Evolutionary conservation across 352 stramenopile species (phyloP).

Genomic region (Globisporangium polare): DNA sequence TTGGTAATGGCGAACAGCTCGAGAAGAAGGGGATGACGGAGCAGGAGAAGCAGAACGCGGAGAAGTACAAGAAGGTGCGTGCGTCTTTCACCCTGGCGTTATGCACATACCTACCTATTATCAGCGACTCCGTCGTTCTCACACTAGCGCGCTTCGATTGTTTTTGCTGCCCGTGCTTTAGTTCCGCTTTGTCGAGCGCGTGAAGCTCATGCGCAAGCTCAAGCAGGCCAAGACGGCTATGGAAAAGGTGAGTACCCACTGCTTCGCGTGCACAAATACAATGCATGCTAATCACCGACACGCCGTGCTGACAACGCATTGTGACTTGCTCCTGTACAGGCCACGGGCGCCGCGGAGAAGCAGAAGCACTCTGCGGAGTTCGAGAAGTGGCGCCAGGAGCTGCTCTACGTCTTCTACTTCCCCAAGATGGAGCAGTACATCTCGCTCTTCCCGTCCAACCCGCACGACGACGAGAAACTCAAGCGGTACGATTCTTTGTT

Average conservation of each 20-base stretch:
- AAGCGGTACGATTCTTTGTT: conserved; percentile 19
- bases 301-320: not conserved
- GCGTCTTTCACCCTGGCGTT: not conserved
- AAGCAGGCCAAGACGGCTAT: conserved; percentile 47
- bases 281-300: no score
- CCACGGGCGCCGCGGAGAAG: conserved; percentile 37
- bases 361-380: conserved; percentile 33
- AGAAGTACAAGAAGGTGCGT: conserved; percentile 80
- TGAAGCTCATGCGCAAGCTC: conserved; percentile 84
- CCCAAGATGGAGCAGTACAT: conserved; percentile 68
- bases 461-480: conserved; percentile 47
- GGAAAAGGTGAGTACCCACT: conserved; percentile 30
- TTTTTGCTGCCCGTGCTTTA: conserved; percentile 12
- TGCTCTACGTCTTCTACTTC: conserved; percentile 86
- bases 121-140: not conserved
- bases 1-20: conserved; percentile 19
- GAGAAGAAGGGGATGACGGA: conserved; percentile 43
- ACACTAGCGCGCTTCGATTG: not conserved
- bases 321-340: conserved; percentile 18
- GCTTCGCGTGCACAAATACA: not conserved
- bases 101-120: no score
- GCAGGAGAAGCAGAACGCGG: conserved; percentile 64
- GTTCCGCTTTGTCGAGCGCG: conserved; percentile 78
- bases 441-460: conserved; percentile 54
- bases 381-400: conserved; percentile 46